These are phyloP conservation scores for Macrophomina tecta DNA, from an alignment of 2,329 filamentous ascomycete species.

Conservation along the genomic window DNA sequence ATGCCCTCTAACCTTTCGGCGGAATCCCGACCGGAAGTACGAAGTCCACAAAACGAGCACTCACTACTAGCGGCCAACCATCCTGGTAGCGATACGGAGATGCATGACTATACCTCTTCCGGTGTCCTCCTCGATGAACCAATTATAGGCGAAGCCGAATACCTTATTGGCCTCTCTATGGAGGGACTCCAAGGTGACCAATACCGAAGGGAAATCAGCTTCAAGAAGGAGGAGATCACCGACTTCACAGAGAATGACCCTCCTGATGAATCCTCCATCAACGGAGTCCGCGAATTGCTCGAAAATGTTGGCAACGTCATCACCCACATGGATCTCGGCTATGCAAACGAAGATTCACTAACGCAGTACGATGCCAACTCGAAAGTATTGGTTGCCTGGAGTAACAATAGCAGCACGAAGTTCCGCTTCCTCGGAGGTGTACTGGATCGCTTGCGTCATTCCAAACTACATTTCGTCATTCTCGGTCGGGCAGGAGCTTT, in stretches of 20 bases:
- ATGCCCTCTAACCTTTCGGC: slow-evolving; percentile 15
- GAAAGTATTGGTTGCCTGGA: slow-evolving; percentile 32
- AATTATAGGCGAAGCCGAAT: slow-evolving; percentile 13
- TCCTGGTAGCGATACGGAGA: neutral
- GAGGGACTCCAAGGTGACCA: slow-evolving; percentile 26
- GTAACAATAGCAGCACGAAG: slow-evolving; percentile 39
- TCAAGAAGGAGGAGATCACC: neutral
- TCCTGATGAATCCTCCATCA: neutral
- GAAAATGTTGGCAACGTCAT: slow-evolving; percentile 3
- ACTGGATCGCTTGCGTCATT: slow-evolving; percentile 35
- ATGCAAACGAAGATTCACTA: slow-evolving; percentile 9
- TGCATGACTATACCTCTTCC: neutral
- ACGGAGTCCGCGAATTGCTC: slow-evolving; percentile 6
- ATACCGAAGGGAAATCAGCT: slow-evolving; percentile 19
- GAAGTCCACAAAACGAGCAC: neutral
- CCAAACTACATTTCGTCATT: slow-evolving; percentile 38
- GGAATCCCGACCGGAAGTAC: neutral
- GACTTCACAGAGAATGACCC: slow-evolving; percentile 7
- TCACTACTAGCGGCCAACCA: neutral
- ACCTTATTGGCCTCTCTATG: slow-evolving; percentile 24
- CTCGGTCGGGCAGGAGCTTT: slow-evolving; percentile 37
- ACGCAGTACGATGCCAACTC: slow-evolving; percentile 32
- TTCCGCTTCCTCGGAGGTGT: slow-evolving; percentile 44
- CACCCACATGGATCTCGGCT: slow-evolving; percentile 24
- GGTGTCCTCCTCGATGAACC: slow-evolving; percentile 6